Base-by-base conservation (phyloP, 768 basidiomycete species). In the Kwoniella europaea region DNA sequence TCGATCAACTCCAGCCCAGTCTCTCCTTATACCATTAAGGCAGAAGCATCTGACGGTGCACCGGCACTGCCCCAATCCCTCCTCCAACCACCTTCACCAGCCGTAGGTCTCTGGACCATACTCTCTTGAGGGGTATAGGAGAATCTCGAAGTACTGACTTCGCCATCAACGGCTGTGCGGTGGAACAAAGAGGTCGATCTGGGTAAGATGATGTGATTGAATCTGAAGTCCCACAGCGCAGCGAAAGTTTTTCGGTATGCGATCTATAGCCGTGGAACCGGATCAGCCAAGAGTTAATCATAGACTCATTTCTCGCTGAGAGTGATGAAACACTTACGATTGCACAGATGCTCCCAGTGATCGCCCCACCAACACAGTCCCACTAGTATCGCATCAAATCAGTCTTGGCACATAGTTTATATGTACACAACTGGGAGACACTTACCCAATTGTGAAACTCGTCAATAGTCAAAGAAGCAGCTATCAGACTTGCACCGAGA, bases 191-290 rank as follows among this genome's bases (percentile, higher is more conserved):
- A 78, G 9, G 80, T 78, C 1, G 74, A 71, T 41, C 88, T 86
- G n/a, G 88, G 88, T 35, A 88, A 86, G 24, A 88, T 84, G 58
- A 88, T 71, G 76, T 89, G 88, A 78, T 89, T 89, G 85, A 88
- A 89, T 10, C 84, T 74, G 80, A 88, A 89, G 80, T 89, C 89
- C 72, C 85, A 86, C 54, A 88, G 80, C 22, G 87, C 82, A 0
- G 88, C 88, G 76, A 88, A 89, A 0, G 87, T 88, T 74, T 87
- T 86, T 13, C 88, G 85, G 82, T 86, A 89, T 5, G 88, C 87
- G 65, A 82, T 72, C 69, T 73, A 24, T 24, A 24, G 24, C 24
- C 24, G 63, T 41, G 16, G 13, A 15, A 20, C n/a, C 46, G 27
- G 54, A 20, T 59, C n/a, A 42, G 64, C 29, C 44, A 16, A 44